These are phyloP conservation scores for Exobasidium cylindrosporum DNA, from an alignment of 1,284 basidiomycete species.

Conservation along the genomic window DNA sequence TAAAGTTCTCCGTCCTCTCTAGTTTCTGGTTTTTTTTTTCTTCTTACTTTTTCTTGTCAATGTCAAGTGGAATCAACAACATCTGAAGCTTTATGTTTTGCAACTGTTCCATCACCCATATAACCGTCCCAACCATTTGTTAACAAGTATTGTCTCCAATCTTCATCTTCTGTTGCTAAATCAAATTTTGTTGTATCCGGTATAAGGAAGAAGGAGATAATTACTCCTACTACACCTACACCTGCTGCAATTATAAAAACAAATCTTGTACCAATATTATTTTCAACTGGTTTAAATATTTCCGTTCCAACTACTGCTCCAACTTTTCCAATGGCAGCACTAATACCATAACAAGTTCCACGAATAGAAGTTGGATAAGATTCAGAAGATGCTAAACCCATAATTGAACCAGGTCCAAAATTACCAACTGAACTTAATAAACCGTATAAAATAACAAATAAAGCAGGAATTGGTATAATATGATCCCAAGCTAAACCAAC, in stretches of 20 bases:
- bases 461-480: constrained; percentile 65
- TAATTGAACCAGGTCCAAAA: constrained; percentile 71
- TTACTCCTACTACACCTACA: constrained; percentile 51
- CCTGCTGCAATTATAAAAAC: constrained; percentile 34
- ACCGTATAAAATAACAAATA: constrained; percentile 61
- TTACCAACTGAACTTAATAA: constrained; percentile 60
- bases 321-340: constrained; percentile 68
- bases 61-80: background rate
- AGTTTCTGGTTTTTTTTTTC: no score
- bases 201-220: constrained; percentile 54
- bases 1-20: no score
- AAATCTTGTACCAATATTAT: constrained; percentile 56
- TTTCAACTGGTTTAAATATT: constrained; percentile 71
- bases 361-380: constrained; percentile 29
- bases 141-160: constrained; percentile 64
- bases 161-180: constrained; percentile 67
- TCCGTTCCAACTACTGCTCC: constrained; percentile 75
- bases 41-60: no score
- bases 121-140: constrained; percentile 68
- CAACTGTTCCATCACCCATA: constrained; percentile 58
- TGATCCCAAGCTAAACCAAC: constrained; percentile 66
- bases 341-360: constrained; percentile 59
- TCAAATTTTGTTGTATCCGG: constrained; percentile 69
- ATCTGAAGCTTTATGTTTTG: constrained; percentile 8
- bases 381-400: constrained; percentile 63